Evolutionary conservation across 1,284 basidiomycete genomes (phyloP), one percentile per base, ranked within the genome.

Genomic region (Retiboletus flavoniger): DNA sequence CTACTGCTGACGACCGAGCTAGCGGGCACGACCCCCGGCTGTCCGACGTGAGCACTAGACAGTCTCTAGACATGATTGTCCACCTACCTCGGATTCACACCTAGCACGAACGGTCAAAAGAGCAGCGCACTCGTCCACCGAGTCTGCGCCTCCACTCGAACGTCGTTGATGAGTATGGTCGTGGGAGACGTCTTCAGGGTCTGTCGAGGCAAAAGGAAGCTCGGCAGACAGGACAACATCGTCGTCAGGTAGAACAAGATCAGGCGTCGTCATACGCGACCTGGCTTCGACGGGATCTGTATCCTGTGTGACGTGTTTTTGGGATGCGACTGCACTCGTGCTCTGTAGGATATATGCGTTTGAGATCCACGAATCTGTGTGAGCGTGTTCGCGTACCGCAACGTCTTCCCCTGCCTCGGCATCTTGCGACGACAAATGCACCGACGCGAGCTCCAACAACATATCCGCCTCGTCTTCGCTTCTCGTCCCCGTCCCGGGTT

Each of bases 371-470:
- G 7, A 34, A 1, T 7, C 17, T 28, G 31, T 26, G 7, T 17
- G 3, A 34, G 10, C 21, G 7, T 16, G 9, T 17, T 29, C 17
- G 44, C 59, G 8, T 35, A 65, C 63, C 48, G 29, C 42, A 28
- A 28, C 26, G 14, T 29, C 53, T 14, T 16, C 32, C 10, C 14
- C 55, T 42, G 34, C 17, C 11, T 19, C 38, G 38, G 39, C 19
- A 21, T 24, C 38, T 32, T 51, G 51, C 14, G 53, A 54, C 13
- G 57, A 61, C 24, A 65, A 50, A 40, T 66, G 63, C 21, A 66
- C 64, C 14, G 66, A 67, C 32, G 56, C 67, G 21, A 66, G 57
- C 13, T 63, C 59, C 46, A 69, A 51, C 44, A 68, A 48, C 35
- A 47, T 14, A 24, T 68, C 67, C 35, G 55, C 3, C 35, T 61